Evolutionary conservation across 148 eudicot species (phyloP).

Genomic region (Camellia granthamiana): DNA sequence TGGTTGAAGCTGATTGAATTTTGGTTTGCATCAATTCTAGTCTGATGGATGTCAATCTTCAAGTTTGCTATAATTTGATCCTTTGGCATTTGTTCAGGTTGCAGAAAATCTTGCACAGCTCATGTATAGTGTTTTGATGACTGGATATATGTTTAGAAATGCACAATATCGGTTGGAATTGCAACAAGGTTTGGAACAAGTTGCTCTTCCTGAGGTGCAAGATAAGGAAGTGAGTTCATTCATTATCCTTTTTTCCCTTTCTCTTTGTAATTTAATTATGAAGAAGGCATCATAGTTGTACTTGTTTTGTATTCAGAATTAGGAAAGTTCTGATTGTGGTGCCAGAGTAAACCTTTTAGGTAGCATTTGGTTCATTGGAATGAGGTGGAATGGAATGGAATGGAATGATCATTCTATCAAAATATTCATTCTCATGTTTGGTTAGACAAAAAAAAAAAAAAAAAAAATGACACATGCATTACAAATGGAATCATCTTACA

Average conservation of each 20-base stretch:
- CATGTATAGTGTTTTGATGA: conserved; percentile 92
- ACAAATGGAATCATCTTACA: not conserved
- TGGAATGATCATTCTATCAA: no score
- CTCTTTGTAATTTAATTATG: not conserved
- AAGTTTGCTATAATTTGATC: conserved; percentile 12
- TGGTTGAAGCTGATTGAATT: conserved; percentile 11
- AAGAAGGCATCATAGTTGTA: not conserved
- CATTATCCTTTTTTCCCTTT: not conserved
- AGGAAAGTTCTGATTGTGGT: not conserved
- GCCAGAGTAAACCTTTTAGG: no score
- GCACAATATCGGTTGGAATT: conserved; percentile 79
- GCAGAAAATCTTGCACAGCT: conserved; percentile 96
- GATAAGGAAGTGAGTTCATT: conserved; percentile 47
- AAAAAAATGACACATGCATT: no score
- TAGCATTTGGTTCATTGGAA: no score
- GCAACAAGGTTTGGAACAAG: conserved; percentile 85
- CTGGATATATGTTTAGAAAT: conserved; percentile 94
- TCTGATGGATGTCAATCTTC: not conserved
- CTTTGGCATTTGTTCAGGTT: conserved; percentile 43
- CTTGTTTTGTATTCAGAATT: not conserved
- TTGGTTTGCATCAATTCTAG: conserved; percentile 4
- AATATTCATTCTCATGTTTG: no score
- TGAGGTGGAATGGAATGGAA: no score
- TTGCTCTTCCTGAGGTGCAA: conserved; percentile 73
- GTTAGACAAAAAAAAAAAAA: no score